Conservation (phyloP, 2,329 filamentous ascomycete species). For the Fusarium heterosporum region DNA sequence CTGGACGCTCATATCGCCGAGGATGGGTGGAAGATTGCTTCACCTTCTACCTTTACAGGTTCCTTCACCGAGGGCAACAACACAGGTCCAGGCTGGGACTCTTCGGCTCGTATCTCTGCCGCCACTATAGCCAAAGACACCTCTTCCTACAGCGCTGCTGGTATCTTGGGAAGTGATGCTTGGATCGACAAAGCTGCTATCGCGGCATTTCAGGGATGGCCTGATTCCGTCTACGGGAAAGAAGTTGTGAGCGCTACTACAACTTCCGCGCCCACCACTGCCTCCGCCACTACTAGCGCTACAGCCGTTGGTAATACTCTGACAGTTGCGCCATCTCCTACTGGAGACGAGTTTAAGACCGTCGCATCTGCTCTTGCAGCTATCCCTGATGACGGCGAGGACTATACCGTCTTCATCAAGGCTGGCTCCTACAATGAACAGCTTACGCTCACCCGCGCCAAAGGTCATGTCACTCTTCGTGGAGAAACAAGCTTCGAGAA, state of each 20-base stretch:
- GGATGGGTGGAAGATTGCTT: constrained; percentile 45
- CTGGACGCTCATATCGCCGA: constrained; percentile 46
- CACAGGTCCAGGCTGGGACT: constrained; percentile 47
- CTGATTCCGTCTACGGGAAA: constrained; percentile 45
- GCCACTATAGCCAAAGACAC: constrained; percentile 51
- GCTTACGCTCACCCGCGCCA: constrained; percentile 28
- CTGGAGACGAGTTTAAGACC: constrained; percentile 54
- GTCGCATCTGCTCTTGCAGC: constrained; percentile 58
- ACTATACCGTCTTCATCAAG: constrained; percentile 43
- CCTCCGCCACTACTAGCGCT: constrained; percentile 17
- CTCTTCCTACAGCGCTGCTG: constrained; percentile 63
- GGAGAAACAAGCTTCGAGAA: constrained; percentile 41
- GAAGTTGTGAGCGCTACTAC: constrained; percentile 4
- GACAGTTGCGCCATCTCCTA: constrained; percentile 51
- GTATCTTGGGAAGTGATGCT: constrained; percentile 47
- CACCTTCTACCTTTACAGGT: constrained; percentile 42
- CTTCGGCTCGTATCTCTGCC: constrained; percentile 39
- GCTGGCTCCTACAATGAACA: constrained; percentile 43
- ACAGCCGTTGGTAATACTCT: constrained; percentile 17
- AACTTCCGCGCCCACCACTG: constrained; percentile 17
- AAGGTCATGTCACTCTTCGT: constrained; percentile 34
- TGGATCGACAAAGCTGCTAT: constrained; percentile 50
- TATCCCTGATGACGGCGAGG: constrained; percentile 47
- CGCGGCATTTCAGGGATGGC: constrained; percentile 47
- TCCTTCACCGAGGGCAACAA: constrained; percentile 51